Percentiles rank a stretch among this genome's conserved stretches.
phyloP scores from a whole-genome alignment of 2,329 filamentous ascomycete genomes.

The Colletotrichum eremochloae region DNA sequence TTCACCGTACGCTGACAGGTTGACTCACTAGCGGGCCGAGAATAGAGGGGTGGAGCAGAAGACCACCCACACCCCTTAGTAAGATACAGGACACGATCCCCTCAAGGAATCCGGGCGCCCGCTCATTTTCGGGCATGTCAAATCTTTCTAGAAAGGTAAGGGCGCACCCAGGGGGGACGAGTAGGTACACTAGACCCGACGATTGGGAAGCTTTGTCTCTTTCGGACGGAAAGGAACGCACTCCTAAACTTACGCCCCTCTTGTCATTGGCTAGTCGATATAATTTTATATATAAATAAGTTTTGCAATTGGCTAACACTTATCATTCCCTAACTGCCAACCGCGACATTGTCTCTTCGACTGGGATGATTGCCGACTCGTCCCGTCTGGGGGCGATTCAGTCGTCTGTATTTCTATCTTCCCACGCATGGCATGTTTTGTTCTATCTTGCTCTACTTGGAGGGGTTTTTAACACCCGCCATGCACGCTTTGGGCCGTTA shows the following conservation, averaged over 20 bases:
- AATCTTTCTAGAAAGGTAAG: conserved; percentile 34
- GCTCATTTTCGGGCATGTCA: not conserved
- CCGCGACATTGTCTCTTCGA: not conserved
- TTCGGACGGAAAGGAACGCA: conserved; percentile 41
- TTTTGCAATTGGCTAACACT: too few relatives aligned
- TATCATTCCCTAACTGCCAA: not conserved
- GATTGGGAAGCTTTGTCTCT: conserved; percentile 37
- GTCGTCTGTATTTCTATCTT: not conserved
- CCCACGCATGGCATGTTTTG: not conserved
- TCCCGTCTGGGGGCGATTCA: conserved; percentile 31
- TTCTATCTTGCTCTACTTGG: not conserved
- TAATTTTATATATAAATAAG: not conserved
- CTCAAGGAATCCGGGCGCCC: conserved; percentile 15
- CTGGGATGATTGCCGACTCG: conserved; percentile 19
- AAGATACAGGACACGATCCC: not conserved
- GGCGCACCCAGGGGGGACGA: not conserved
- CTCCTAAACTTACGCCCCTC: conserved; percentile 22
- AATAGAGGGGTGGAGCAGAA: conserved; percentile 22
- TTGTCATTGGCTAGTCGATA: not conserved
- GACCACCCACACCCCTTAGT: conserved; percentile 7
- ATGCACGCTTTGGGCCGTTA: too few relatives aligned
- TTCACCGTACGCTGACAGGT: conserved; percentile 5
- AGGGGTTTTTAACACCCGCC: too few relatives aligned
- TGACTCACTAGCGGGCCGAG: conserved; percentile 14
- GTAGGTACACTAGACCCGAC: conserved; percentile 23